Evolutionary conservation across 139 green algal species (phyloP), one percentile per base, ranked within the genome.

Genomic region (Ulvella scutata): DNA sequence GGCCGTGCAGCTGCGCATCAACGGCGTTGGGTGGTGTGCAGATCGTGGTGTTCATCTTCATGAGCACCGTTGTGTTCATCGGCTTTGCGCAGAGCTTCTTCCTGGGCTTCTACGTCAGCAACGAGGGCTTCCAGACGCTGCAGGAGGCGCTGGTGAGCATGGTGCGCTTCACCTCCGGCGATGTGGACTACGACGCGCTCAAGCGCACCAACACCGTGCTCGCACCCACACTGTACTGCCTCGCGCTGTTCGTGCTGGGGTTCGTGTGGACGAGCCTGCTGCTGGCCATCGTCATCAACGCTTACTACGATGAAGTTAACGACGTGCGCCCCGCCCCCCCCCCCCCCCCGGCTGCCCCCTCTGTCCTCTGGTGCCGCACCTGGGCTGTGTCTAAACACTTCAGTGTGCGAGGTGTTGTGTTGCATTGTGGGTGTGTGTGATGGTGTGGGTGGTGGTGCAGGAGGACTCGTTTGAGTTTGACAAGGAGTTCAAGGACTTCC

Each of bases 131-230:
- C 44, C 44, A 62, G 44, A 62, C 74, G 29, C 82, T 97, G 62
- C 77, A 94, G 35, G 84, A 89, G 74, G 77, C 85, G 37, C 77
- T 97, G 77, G 74, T 95, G 78, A 79, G 85, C 38, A 92, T 93
- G 84, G 77, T 93, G 44, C 44, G 44, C 44, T 28, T 62, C 44
- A 62, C 44, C 44, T 36, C 44, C 10, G 44, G 44, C 44, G 44
- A 62, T 26, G 44, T 62, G 4, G 44, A 62, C 44, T 62, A 62
- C 44, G 44, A 62, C 44, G 10, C 7, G n/a, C 44, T 62, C 44
- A 62, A 62, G n/a, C 7, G 7, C 44, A 62, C 44, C 44, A 62
- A 62, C 44, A 62, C 44, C 44, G 44, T 62, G n/a, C 44, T 62
- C 44, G 44, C 44, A 26, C 44, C 44, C n/a, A 23, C 33, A 26